phyloP scores from a whole-genome alignment of 2,329 filamentous ascomycete genomes.

The Xylaria sp. region DNA sequence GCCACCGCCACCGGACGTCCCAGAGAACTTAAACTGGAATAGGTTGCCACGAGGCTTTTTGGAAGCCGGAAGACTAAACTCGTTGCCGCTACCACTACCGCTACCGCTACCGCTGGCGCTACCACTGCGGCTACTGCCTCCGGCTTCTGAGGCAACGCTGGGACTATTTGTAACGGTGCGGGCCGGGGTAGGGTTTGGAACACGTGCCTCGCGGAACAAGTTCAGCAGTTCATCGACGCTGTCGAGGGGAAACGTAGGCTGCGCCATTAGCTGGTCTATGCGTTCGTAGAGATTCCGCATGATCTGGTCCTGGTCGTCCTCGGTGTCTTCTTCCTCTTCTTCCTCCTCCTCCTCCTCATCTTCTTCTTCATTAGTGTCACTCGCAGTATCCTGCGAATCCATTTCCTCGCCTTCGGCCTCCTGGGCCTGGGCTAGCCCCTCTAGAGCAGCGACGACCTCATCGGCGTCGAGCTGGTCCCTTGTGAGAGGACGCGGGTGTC shows the following conservation, averaged over 20 bases:
- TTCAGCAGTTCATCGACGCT: not conserved
- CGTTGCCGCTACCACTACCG: not conserved
- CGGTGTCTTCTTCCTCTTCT: not conserved
- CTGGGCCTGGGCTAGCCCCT: not conserved
- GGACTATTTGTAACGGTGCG: not conserved
- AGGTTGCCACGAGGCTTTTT: not conserved
- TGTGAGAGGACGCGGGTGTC: not conserved
- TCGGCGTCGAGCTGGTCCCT: not conserved
- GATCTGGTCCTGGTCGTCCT: not conserved
- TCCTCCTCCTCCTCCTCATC: no score
- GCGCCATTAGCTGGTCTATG: not conserved
- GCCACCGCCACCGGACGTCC: no score
- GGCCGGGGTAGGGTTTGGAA: not conserved
- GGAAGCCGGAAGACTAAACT: not conserved
- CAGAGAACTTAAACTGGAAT: no score
- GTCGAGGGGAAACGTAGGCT: not conserved
- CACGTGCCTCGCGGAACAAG: not conserved
- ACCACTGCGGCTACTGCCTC: no score
- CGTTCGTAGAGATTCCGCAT: not conserved
- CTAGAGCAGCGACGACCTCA: not conserved
- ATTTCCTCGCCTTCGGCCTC: not conserved
- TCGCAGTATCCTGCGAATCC: not conserved
- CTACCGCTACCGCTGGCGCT: not conserved
- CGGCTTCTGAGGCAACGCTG: not conserved
- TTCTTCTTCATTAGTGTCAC: no score